Evolutionary conservation across 169 alveolate genomes (phyloP), one percentile per base, ranked within the genome.

Genomic region (Plasmodium ovale): DNA sequence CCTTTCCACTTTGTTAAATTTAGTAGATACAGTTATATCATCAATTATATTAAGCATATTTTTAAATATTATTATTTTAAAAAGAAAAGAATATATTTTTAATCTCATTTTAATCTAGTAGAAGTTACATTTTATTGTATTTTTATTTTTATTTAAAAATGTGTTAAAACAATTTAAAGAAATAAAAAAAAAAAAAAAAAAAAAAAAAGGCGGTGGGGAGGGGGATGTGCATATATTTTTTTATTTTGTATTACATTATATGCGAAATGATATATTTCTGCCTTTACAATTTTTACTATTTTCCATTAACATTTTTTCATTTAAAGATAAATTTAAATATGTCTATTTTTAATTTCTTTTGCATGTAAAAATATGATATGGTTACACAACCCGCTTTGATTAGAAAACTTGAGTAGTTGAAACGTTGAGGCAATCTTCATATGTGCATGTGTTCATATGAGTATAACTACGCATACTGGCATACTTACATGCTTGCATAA

Each of bases 41-140:
- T 42, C 74, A 29, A 67, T 10, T 10, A 74, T 37, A 60, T 59
- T 47, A 44, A 74, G 25, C 67, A 44, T 62, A 35, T 74, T 59
- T 74, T 59, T 31, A 29, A 74, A 49, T 42, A 37, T 67, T 23
- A 74, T 74, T 74, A 74, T 74, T 74, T 74, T 74, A 21, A 74
- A 74, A 47, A 74, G 33, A 7, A 39, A 21, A 67, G 16, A 27
- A 60, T 31, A 27, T 9, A 37, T 10, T 51, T 60, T 60, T 21
- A 74, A 64, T 59, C 60, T 74, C 88, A 74, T 74, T 74, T 74
- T 74, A 74, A 59, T 58, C 59, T n/a, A 47, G 35, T 21, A 56
- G 42, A 23, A 10, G 67, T 44, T 69, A 33, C 84, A 69, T 69
- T 59, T 59, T 59, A 37, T 65, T 21, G 39, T 42, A 14, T 35